Evolutionary conservation across 306 rosid species (phyloP), one percentile per base, ranked within the genome.

Genomic region (Quercus cerris): DNA sequence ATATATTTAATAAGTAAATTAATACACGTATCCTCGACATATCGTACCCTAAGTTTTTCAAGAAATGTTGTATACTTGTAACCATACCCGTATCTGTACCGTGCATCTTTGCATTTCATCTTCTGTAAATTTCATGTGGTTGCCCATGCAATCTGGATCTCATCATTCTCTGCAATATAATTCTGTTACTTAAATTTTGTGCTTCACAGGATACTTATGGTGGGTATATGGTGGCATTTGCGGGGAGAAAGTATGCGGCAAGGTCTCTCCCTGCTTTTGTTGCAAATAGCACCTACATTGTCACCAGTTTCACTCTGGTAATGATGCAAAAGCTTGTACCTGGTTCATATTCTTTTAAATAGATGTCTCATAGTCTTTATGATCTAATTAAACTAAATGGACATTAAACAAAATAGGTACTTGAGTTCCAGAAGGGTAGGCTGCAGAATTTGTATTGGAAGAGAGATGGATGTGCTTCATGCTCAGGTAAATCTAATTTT

Each of bases 181-280:
- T 59, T 59, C 6, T 11, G 23, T 13, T 1, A 22, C 14, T 22
- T 58, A 14, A n/a, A 51, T 71, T 68, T 4, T 41, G 9, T 41
- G 27, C 58, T 77, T 59, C 63, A n/a, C 77, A 91, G 96, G 96
- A 89, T 76, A 13, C 56, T 5, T 79, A 84, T 75, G 96, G 96
- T 33, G 96, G 93, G 27, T 89, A 83, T 73, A 89, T 91, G 91
- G 96, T 91, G 86, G 96, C 89, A 70, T 91, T 91, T 81, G 89
- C 89, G 1, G 96, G 96, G 20, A 51, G 86, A 73, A 91, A 89
- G 56, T 89, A 91, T 56, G 96, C 91, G 30, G 96, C 96, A 70
- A 85, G 89, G 15, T 91, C 96, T 79, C 80, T 49, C 19, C 93
- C 87, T 79, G 88, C 93, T 1, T 91, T 91, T 77, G 86, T 91